These are phyloP conservation scores for Pinus tabuliformis DNA, from an alignment of 75 land plant species.

Conservation along the genomic window DNA sequence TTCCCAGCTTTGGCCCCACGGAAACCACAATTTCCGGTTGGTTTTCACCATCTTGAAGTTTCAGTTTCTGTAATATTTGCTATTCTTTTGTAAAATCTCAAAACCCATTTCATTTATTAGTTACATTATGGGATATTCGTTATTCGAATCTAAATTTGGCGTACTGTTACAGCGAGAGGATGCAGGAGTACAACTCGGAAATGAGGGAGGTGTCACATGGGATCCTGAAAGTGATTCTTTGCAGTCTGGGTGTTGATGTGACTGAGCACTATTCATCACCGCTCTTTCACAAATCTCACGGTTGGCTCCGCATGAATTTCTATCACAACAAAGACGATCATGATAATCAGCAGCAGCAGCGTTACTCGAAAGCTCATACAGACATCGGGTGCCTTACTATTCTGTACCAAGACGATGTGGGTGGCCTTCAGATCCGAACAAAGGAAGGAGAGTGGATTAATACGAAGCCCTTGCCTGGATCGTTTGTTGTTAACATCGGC, in stretches of 20 bases:
- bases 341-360: no score
- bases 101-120: no score
- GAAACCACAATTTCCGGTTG: not conserved
- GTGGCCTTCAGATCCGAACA: constrained; percentile 21
- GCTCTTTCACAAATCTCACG: constrained; percentile 35
- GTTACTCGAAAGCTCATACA: constrained; percentile 39
- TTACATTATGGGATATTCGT: no score
- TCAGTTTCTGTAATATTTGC: not conserved
- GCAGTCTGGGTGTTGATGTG: constrained; percentile 26
- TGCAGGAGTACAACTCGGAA: constrained; percentile 33
- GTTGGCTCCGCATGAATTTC: constrained; percentile 43
- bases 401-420: constrained; percentile 12
- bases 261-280: constrained; percentile 25
- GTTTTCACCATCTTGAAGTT: not conserved
- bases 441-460: constrained; percentile 59
- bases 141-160: no score
- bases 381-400: constrained; percentile 62
- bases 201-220: constrained; percentile 31
- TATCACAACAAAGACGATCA: constrained; percentile 23
- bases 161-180: constrained; percentile 17
- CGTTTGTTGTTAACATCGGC: constrained; percentile 65
- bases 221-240: constrained; percentile 21
- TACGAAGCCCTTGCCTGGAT: constrained; percentile 32
- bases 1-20: not conserved
- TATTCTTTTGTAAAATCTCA: not conserved